Evolutionary conservation across 768 basidiomycete genomes (phyloP).

Genomic region (Pleurotus pulmonarius): DNA sequence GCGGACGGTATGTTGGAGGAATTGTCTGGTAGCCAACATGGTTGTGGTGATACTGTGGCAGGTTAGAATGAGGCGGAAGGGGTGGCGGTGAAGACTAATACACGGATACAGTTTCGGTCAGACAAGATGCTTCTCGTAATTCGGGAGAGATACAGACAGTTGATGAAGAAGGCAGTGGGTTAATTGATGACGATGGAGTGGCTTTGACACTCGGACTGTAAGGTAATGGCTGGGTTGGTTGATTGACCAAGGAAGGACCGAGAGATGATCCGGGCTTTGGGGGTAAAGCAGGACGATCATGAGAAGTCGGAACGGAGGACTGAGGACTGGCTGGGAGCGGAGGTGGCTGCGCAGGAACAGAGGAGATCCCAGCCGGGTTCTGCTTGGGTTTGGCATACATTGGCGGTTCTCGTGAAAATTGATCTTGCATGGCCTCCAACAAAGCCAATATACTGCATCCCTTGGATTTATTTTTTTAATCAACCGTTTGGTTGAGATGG

Average conservation of each 20-base stretch:
- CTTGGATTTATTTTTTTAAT: slow-evolving; percentile 31
- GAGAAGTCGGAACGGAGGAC: neutral
- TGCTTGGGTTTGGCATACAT: slow-evolving; percentile 79
- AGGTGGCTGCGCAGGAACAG: slow-evolving; percentile 20
- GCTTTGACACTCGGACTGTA: neutral
- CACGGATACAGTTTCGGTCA: slow-evolving; percentile 2
- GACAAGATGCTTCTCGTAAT: neutral
- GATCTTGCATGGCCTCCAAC: slow-evolving; percentile 70
- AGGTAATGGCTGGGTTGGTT: neutral
- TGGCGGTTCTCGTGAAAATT: slow-evolving; percentile 85
- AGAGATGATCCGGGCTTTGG: slow-evolving; percentile 23
- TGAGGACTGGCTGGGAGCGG: slow-evolving; percentile 16
- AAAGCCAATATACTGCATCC: slow-evolving; percentile 74
- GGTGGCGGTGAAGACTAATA: neutral
- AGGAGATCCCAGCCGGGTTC: slow-evolving; percentile 13
- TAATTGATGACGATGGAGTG: slow-evolving; percentile 1
- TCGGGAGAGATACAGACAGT: slow-evolving; percentile 1
- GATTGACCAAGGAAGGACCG: slow-evolving; percentile 2
- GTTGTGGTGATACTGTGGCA: slow-evolving; percentile 12
- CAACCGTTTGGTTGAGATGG: slow-evolving; percentile 6
- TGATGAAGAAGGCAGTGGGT: neutral
- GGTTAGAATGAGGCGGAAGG: slow-evolving; percentile 10
- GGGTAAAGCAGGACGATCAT: slow-evolving; percentile 28
- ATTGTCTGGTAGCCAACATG: slow-evolving; percentile 6
- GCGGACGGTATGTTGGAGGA: slow-evolving; percentile 9